Evolutionary conservation across 2,329 filamentous ascomycete genomes (phyloP).

Genomic region (Curvularia sp.): DNA sequence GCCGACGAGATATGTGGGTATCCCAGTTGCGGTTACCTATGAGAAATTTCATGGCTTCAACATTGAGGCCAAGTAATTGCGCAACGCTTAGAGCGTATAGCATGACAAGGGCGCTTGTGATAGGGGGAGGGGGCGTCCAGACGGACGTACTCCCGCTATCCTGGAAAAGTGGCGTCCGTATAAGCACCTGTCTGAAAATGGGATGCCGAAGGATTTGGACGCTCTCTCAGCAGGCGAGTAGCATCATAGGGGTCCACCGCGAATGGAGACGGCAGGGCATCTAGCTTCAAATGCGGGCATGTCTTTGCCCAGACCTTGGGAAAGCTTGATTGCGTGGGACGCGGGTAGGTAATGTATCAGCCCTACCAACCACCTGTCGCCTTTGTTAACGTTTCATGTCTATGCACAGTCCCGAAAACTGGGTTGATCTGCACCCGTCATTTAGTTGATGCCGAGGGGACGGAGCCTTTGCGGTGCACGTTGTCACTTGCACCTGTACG

Average conservation of each 20-base stretch:
- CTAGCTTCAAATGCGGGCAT: not conserved
- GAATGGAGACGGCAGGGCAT: not conserved
- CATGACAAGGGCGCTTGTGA: constrained; percentile 17
- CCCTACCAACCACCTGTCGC: not conserved
- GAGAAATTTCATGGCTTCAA: constrained; percentile 4
- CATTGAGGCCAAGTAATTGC: constrained; percentile 3
- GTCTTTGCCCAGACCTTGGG: not conserved
- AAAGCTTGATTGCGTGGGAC: not conserved
- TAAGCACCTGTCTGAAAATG: not conserved
- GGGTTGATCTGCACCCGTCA: not conserved
- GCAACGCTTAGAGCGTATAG: constrained; percentile 10
- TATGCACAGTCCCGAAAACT: not conserved
- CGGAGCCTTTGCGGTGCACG: not conserved
- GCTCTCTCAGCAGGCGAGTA: not conserved
- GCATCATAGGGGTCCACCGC: not conserved
- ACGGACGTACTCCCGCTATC: constrained; percentile 17
- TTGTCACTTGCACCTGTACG: not conserved
- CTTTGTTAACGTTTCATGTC: not conserved
- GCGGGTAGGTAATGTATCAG: not conserved
- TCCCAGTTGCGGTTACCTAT: constrained; percentile 8
- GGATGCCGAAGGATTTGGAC: not conserved
- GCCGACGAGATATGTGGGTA: constrained; percentile 25
- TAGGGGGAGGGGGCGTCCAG: constrained; percentile 31
- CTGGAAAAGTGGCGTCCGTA: no score
- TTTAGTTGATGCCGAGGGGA: not conserved